Evolutionary conservation across 495 filamentous ascomycete species (phyloP), one percentile per base, ranked within the genome.

Genomic region (Staphylotrichum longicolle): DNA sequence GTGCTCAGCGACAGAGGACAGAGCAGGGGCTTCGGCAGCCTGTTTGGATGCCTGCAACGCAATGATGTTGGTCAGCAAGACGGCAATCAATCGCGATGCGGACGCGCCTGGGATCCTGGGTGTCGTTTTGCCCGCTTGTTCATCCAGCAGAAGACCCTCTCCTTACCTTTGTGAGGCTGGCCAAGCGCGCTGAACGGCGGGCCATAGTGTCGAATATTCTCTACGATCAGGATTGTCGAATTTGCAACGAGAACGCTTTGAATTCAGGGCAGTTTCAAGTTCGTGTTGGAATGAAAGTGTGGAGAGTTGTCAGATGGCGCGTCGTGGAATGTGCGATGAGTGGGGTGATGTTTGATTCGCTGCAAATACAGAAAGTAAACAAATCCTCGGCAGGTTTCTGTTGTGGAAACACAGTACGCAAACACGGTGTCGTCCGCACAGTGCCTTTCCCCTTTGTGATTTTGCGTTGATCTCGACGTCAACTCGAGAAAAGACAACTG

Each of bases 171-270:
- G 71, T 65, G 62, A 67, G 57, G 65, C 72, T 76, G 52, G 78
- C 78, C 63, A 81, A 64, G 63, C 79, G 79, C 69, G 78, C 77
- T 59, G 79, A 81, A 70, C 79, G 79, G 61, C 76, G 77, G 33
- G 68, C 67, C 77, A 78, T 79, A 50, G 54, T 72, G 62, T 63
- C 53, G 48, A 37, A 42, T 20, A 35, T 33, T 40, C 20, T 11
- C 8, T 5, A 51, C 53, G 14, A 44, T 15, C 20, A 30, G 35
- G 45, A 6, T 2, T 41, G 14, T 33, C 9, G 42, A 3, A 14
- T 35, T 20, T 46, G 41, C 37, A 54, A 61, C 14, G 14, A 32
- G 8, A 20, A 55, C 30, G 20, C 12, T 1, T 15, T 1, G 2
- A 33, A 15, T 41, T 37, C 4, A 34, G 39, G 12, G 14, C 6